These are phyloP conservation scores for Kodamaea suecica DNA, from an alignment of 1,139 yeast species.

Conservation along the genomic window DNA sequence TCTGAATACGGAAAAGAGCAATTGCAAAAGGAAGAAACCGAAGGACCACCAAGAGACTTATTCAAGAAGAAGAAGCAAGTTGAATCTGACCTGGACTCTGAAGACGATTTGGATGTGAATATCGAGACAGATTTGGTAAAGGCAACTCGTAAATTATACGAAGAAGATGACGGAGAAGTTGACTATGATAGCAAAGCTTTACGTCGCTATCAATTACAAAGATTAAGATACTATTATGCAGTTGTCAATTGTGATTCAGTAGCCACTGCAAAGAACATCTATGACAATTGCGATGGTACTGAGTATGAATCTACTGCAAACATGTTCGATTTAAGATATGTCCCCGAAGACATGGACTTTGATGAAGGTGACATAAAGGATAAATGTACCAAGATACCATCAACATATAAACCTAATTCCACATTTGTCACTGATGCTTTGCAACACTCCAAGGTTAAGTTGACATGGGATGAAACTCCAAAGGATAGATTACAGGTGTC, in stretches of 20 bases:
- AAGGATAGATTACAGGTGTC: slow-evolving; percentile 80
- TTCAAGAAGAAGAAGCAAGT: slow-evolving; percentile 41
- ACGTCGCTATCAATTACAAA: slow-evolving; percentile 76
- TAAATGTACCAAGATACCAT: slow-evolving; percentile 66
- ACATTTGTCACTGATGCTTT: slow-evolving; percentile 87
- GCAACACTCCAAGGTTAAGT: slow-evolving; percentile 87
- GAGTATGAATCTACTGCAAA: slow-evolving; percentile 97
- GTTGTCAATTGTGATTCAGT: slow-evolving; percentile 82
- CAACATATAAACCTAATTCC: slow-evolving; percentile 74
- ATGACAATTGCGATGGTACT: slow-evolving; percentile 87
- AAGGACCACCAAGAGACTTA: slow-evolving; percentile 90
- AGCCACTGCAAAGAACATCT: slow-evolving; percentile 69
- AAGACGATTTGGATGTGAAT: slow-evolving; percentile 45
- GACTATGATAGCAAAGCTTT: slow-evolving; percentile 70
- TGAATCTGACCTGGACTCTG: slow-evolving; percentile 34
- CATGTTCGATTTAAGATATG: slow-evolving; percentile 84
- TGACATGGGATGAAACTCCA: slow-evolving; percentile 99
- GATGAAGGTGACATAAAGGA: slow-evolving; percentile 73
- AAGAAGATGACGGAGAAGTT: slow-evolving; percentile 67
- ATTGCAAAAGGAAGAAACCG: slow-evolving; percentile 83
- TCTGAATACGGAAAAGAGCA: slow-evolving; percentile 93
- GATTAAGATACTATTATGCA: slow-evolving; percentile 88
- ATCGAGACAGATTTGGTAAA: slow-evolving; percentile 43
- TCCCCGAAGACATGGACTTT: slow-evolving; percentile 89
- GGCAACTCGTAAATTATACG: slow-evolving; percentile 65